A percentile compares a stretch with the other conserved stretches of the same genome.
Evolutionary conservation across 305 asterid species (phyloP).

Genomic region (Salvia sclarea): DNA sequence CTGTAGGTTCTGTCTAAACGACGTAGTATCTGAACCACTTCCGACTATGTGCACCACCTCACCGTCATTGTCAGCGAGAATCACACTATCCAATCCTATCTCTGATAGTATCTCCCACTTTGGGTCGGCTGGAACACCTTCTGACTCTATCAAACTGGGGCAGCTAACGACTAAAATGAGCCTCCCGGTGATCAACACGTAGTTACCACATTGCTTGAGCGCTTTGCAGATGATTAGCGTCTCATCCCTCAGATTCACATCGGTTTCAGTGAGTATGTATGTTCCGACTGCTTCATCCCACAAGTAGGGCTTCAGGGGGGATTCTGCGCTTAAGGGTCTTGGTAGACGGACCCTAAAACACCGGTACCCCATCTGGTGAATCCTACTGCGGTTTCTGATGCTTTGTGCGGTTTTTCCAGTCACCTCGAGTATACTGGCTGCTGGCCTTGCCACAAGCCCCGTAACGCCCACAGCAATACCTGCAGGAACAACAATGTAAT

Average conservation of each 20-base stretch:
- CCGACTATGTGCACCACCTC: constrained; percentile 85
- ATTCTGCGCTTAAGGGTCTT: constrained; percentile 70
- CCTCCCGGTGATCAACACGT: constrained; percentile 59
- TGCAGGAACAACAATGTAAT: constrained; percentile 33
- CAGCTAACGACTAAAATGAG: constrained; percentile 72
- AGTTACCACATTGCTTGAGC: constrained; percentile 65
- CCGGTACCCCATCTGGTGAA: constrained; percentile 60
- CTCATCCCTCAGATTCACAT: constrained; percentile 54
- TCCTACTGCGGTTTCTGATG: constrained; percentile 85
- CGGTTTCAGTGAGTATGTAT: constrained; percentile 60
- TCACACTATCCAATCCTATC: constrained; percentile 70
- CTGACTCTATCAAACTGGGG: constrained; percentile 57
- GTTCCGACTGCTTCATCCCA: constrained; percentile 98
- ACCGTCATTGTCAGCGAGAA: constrained; percentile 68
- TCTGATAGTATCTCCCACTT: constrained; percentile 68
- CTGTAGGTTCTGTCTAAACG: constrained; percentile 47
- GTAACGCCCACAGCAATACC: constrained; percentile 96
- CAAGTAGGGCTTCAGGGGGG: constrained; percentile 73
- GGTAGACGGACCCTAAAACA: constrained; percentile 79
- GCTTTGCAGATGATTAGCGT: constrained; percentile 67
- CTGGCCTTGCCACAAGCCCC: constrained; percentile 93
- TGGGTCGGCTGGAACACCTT: constrained; percentile 82
- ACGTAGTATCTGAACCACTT: constrained; percentile 60
- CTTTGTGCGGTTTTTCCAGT: constrained; percentile 98
- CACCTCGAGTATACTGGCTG: constrained; percentile 97